Evolutionary conservation across 2,329 filamentous ascomycete species (phyloP).

Genomic region (Botrytis squamosa): DNA sequence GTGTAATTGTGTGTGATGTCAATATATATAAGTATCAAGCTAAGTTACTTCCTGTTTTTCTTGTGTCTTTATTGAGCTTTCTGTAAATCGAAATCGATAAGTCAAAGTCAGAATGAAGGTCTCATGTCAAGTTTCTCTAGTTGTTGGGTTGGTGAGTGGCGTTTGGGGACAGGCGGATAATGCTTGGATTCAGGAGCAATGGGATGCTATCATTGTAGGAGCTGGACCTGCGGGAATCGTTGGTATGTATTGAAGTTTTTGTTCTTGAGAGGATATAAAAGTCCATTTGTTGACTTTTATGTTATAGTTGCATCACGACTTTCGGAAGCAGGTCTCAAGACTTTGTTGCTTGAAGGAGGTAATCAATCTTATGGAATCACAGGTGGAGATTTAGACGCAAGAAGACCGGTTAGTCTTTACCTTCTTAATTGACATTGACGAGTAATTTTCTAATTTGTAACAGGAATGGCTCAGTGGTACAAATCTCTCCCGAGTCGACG

Average conservation of each 20-base stretch:
- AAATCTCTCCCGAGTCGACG: slow-evolving; percentile 51
- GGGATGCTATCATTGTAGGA: slow-evolving; percentile 46
- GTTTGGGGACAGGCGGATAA: slow-evolving; percentile 15
- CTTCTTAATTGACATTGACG: not conserved
- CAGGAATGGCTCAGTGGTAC: slow-evolving; percentile 47
- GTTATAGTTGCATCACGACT: slow-evolving; percentile 45
- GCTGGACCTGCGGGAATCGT: slow-evolving; percentile 53
- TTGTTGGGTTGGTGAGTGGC: not conserved
- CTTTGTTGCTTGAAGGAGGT: slow-evolving; percentile 52
- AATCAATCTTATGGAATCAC: slow-evolving; percentile 50
- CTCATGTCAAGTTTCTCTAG: not conserved
- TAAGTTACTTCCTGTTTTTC: not conserved
- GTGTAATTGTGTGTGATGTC: not conserved
- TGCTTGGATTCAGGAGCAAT: slow-evolving; percentile 35
- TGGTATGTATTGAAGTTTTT: slow-evolving; percentile 19
- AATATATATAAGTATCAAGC: not conserved
- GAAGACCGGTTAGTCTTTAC: slow-evolving; percentile 38
- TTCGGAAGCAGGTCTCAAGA: slow-evolving; percentile 52
- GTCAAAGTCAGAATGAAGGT: not conserved
- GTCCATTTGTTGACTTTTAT: not conserved
- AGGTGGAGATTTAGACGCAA: slow-evolving; percentile 44
- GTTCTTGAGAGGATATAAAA: not conserved
- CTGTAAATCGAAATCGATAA: not conserved
- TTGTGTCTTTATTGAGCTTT: too few relatives aligned
- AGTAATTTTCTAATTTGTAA: not conserved